Evolutionary conservation across 108 stramenopile genomes (phyloP).

Genomic region (Skeletonema menzelii): DNA sequence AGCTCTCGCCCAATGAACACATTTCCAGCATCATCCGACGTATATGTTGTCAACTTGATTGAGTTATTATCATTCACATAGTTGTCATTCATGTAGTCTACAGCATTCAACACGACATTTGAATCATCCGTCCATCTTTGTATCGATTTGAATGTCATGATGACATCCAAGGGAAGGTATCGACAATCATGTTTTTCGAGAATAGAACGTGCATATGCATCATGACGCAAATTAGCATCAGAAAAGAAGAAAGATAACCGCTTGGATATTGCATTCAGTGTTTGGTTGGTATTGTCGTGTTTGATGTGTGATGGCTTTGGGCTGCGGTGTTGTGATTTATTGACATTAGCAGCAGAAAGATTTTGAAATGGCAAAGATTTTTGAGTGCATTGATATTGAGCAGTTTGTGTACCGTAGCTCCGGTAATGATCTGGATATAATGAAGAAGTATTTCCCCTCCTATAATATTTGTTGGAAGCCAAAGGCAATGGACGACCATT

Average conservation of each 20-base stretch:
- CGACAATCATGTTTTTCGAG: constrained; percentile 9
- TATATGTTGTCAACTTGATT: neutral
- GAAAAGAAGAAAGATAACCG: constrained; percentile 41
- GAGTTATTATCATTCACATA: neutral
- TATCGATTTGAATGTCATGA: constrained; percentile 29
- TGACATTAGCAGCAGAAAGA: neutral
- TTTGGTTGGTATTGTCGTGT: neutral
- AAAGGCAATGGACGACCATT: neutral
- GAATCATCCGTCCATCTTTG: constrained; percentile 5
- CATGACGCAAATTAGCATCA: constrained; percentile 36
- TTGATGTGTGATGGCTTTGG: neutral
- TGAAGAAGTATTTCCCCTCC: neutral
- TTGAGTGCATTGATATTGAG: neutral
- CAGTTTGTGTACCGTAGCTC: neutral
- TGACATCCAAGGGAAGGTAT: constrained; percentile 26
- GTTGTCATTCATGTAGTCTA: constrained; percentile 1
- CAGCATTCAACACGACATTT: constrained; percentile 8
- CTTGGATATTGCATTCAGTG: constrained; percentile 3
- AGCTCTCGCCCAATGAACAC: constrained; percentile 8
- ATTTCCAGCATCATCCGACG: neutral
- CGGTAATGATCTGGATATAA: neutral
- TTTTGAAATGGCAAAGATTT: neutral
- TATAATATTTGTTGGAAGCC: neutral
- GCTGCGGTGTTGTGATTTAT: neutral
- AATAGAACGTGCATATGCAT: constrained; percentile 30